Base-by-base conservation (phyloP, 2,329 filamentous ascomycete genomes). In the Aphanocladium album region DNA sequence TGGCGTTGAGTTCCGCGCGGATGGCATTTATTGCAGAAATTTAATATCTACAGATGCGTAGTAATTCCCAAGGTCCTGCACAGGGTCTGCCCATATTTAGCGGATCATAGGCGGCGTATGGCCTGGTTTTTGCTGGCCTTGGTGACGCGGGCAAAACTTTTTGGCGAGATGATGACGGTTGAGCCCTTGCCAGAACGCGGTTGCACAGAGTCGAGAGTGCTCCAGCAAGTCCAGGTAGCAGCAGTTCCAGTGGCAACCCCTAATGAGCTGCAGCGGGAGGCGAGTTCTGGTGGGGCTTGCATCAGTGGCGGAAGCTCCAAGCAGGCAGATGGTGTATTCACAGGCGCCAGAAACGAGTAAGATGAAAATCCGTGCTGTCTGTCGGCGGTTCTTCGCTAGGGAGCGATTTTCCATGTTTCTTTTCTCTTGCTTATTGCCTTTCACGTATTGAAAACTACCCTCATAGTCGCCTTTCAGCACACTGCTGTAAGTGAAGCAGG, bases 1-100 rank as follows among this genome's bases (percentile, higher is more conserved):
- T 72, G 76, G 76, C 79, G 80, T 77, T 75, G 79, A 19, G 76
- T 79, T 82, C 80, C 72, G 76, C 77, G 79, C 78, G 77, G 76
- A 71, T 76, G 73, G 80, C 84, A 87, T 87, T 79, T 82, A 83
- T 74, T 68, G 73, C 62, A 73, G 69, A 73, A 72, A 83, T 83
- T 75, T 73, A 76, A 76, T 70, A 79, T 87, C 84, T 80, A 79
- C 73, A 68, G 73, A 80, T 77, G 74, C 69, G 72, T 77, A 75
- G 67, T 65, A 68, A 75, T 78, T 72, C 78, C 68, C 69, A 73
- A 78, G 72, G 77, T 69, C 73, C 70, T 68, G 76, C 71, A 73
- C 72, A 71, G 76, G 77, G 67, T 86, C 76, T 84, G 77, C 72
- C 73, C 80, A 83, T 85, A 77, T 72, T 80, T 77, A 80, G 77